Evolutionary conservation across 2,329 filamentous ascomycete genomes (phyloP), one percentile per base, ranked within the genome.

Genomic region (Cladosporium velox): DNA sequence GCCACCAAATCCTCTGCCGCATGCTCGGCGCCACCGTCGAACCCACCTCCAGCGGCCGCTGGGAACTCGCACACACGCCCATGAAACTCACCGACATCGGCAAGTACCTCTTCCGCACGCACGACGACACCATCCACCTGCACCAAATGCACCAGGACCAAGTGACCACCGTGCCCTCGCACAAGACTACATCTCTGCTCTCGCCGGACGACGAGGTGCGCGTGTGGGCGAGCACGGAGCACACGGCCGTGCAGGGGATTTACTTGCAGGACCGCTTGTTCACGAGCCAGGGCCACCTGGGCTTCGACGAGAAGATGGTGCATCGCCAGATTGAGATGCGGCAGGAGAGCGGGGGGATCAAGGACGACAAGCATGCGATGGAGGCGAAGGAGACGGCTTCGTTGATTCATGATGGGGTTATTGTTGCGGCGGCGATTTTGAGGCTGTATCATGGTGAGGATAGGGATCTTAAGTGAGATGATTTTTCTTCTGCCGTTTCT

Each of bases 401-500:
- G 71, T 58, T 78, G 69, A 75, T 77, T 64, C 79, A 80, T 66
- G 79, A 81, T 71, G 77, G 79, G 0, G 70, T 78, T 14, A 67
- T 77, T 30, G 77, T 80, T 63, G 78, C 78, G 1, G 74, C 71
- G 28, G 77, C 77, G 10, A 76, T 80, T 59, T 66, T 79, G 72
- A 71, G 83, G 64, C 77, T 86, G 61, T 86, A 86, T 67, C 77
- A 81, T 61, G 80, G 78, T 55, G 83, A 85, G 51, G 80, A 85
- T 66, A 80, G 83, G 61, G 75, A 75, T 49, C 76, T 81, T 68
- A 69, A 71, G 30, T 72, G 61, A 47, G 44, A 47, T 2, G n/a
- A 44, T 7, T 11, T 47, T 47, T 21, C 41, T 21, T 47, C n/a
- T 47, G 41, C 41, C 41, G 12, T 47, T 21, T 6, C 21, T 47